These are phyloP conservation scores for Dothideomycetes sp. DNA, from an alignment of 2,329 filamentous ascomycete species.

Conservation along the genomic window DNA sequence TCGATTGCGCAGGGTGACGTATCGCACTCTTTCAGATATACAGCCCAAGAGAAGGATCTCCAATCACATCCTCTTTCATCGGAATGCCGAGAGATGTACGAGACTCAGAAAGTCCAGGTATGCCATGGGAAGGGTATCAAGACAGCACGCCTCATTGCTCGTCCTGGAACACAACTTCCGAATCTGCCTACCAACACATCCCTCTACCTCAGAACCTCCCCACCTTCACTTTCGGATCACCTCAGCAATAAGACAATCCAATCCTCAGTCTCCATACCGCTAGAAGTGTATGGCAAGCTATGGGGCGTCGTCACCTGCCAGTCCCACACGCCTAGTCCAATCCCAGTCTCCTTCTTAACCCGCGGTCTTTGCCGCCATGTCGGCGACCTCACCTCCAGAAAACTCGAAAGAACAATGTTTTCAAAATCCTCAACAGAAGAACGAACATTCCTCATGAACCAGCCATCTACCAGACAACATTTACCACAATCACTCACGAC, in stretches of 20 bases:
- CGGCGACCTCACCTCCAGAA: neutral
- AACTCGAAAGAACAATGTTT: neutral
- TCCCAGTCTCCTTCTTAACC: neutral
- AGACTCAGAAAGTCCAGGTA: neutral
- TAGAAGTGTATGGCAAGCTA: neutral
- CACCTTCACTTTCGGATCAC: neutral
- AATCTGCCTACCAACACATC: neutral
- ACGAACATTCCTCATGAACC: neutral
- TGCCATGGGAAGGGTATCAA: neutral
- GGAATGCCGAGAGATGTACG: neutral
- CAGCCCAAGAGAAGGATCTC: neutral
- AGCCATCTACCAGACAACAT: neutral
- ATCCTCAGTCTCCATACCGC: neutral
- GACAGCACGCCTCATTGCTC: neutral
- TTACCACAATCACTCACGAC: neutral
- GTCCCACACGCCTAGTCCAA: neutral
- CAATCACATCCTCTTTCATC: neutral
- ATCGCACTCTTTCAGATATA: neutral
- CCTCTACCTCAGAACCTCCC: neutral
- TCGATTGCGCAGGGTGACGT: neutral
- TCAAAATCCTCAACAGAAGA: neutral
- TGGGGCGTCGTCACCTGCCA: neutral
- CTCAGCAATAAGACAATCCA: neutral
- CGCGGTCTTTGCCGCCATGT: neutral
- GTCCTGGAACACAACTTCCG: neutral